Evolutionary conservation across 305 asterid genomes (phyloP).

Genomic region (Fraxinus sp.): DNA sequence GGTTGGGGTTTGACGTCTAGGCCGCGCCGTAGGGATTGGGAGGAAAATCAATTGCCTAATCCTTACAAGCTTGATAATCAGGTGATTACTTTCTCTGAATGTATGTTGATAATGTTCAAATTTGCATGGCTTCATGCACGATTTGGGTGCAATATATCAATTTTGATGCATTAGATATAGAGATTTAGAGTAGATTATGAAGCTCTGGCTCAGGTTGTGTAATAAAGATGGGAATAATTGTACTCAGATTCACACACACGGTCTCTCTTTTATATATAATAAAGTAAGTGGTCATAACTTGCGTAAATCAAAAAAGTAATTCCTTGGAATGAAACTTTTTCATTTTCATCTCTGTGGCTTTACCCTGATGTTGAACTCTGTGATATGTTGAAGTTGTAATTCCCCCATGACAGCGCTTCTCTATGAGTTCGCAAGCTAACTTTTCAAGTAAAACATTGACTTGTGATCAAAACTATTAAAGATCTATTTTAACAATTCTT

Average conservation of each 20-base stretch:
- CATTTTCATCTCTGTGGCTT: neutral
- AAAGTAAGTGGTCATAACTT: neutral
- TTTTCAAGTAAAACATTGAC: neutral
- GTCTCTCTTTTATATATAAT: neutral
- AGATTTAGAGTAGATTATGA: neutral
- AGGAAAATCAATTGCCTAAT: constrained; percentile 66
- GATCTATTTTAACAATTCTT: neutral
- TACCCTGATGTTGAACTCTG: neutral
- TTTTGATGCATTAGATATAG: constrained; percentile 11
- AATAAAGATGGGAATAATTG: neutral
- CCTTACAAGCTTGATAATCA: constrained; percentile 92
- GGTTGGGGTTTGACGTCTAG: constrained; percentile 99
- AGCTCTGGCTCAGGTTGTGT: neutral
- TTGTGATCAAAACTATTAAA: neutral
- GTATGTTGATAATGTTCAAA: neutral
- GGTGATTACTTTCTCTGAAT: constrained; percentile 38
- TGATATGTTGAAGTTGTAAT: neutral
- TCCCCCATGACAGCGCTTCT: neutral
- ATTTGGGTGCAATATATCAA: neutral
- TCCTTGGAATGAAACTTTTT: neutral
- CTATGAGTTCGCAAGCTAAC: neutral
- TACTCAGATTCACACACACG: neutral
- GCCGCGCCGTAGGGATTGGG: constrained; percentile 83
- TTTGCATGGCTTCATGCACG: constrained; percentile 7
- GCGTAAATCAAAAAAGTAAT: neutral